Percentiles rank a stretch among this genome's conserved stretches.
These are phyloP conservation scores for Hypoxylon fragiforme DNA, from an alignment of 495 filamentous ascomycete genomes.

Conservation along the genomic window DNA sequence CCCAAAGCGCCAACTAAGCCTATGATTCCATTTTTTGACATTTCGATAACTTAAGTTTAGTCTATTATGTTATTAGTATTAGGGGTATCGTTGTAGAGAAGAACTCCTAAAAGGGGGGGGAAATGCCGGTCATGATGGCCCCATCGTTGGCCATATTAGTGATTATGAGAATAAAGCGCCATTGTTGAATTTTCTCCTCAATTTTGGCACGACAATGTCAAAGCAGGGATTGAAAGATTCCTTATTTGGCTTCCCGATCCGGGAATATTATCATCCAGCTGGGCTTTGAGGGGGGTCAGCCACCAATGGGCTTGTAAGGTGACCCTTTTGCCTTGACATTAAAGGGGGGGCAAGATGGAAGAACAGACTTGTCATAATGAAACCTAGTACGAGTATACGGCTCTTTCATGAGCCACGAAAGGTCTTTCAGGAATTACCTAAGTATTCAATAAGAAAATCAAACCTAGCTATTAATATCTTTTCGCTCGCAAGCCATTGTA, in stretches of 20 bases:
- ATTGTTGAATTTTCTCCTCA: conserved; percentile 27
- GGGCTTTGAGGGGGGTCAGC: not conserved
- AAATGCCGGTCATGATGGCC: not conserved
- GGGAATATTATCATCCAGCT: conserved; percentile 5
- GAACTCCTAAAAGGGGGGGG: not conserved
- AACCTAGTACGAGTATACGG: not conserved
- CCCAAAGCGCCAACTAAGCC: conserved; percentile 31
- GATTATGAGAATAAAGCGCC: conserved; percentile 34
- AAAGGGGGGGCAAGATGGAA: too few species aligned
- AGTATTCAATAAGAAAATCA: too few species aligned
- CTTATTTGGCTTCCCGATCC: conserved; percentile 29
- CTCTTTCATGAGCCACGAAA: conserved; percentile 1
- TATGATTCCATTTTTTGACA: conserved; percentile 32
- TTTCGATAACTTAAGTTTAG: conserved; percentile 15
- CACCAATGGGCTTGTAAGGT: conserved; percentile 5
- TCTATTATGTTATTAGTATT: conserved; percentile 21
- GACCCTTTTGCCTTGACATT: conserved; percentile 10
- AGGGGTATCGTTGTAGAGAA: conserved; percentile 6
- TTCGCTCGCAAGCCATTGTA: conserved; percentile 17
- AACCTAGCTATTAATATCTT: conserved; percentile 5
- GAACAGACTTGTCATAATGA: conserved; percentile 6
- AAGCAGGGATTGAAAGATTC: conserved; percentile 29
- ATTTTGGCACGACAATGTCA: conserved; percentile 29
- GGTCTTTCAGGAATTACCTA: conserved; percentile 5
- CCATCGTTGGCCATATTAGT: conserved; percentile 24